These are phyloP conservation scores for Boletus eberwhitei DNA, from an alignment of 768 basidiomycete species.

Conservation along the genomic window DNA sequence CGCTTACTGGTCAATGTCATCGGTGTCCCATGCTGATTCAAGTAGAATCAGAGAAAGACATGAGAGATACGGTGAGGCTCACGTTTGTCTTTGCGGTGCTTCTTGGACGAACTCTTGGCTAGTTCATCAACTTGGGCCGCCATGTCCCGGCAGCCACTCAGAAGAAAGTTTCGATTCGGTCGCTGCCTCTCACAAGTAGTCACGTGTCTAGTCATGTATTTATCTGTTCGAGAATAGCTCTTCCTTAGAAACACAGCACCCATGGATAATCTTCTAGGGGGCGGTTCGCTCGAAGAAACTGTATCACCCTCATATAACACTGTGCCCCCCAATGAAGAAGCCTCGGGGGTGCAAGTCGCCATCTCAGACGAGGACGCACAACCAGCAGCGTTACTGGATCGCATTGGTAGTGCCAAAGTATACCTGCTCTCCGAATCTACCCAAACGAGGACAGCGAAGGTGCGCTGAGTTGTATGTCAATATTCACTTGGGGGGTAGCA, in stretches of 20 bases:
- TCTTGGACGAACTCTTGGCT: slow-evolving; percentile 77
- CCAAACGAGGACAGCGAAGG: slow-evolving; percentile 64
- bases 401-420: slow-evolving; percentile 73
- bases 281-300: slow-evolving; percentile 31
- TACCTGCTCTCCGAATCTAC: slow-evolving; percentile 72
- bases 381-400: slow-evolving; percentile 46
- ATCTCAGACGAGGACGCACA: slow-evolving; percentile 28
- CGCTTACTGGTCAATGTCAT: slow-evolving; percentile 96
- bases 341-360: slow-evolving; percentile 32
- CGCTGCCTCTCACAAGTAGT: background rate
- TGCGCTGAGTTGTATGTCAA: slow-evolving; percentile 51
- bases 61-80: slow-evolving; percentile 29
- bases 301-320: slow-evolving; percentile 49
- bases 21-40: slow-evolving; percentile 91
- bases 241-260: background rate
- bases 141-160: slow-evolving; percentile 14
- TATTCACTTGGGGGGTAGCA: slow-evolving; percentile 34
- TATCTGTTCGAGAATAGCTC: background rate
- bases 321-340: slow-evolving; percentile 55
- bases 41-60: slow-evolving; percentile 13
- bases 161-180: no score
- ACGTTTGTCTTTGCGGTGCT: slow-evolving; percentile 95
- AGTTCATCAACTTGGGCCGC: slow-evolving; percentile 31
- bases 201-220: slow-evolving; percentile 15
- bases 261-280: slow-evolving; percentile 51